These are phyloP conservation scores for Albugo laibachii DNA, from an alignment of 352 stramenopile genomes.

Conservation along the genomic window DNA sequence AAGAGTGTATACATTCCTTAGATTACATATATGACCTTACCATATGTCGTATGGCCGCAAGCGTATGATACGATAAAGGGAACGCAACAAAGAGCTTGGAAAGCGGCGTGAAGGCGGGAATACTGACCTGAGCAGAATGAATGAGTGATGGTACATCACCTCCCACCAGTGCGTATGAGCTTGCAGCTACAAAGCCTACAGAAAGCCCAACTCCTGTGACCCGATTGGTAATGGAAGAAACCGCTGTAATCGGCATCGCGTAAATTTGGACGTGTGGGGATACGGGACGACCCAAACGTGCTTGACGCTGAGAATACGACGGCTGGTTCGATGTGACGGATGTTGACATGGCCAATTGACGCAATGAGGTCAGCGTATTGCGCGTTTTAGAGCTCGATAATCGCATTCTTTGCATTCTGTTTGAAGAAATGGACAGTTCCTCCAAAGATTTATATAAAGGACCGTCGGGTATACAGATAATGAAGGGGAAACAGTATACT, in stretches of 20 bases:
- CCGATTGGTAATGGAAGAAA: slow-evolving; percentile 91
- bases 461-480: no score
- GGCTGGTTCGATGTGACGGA: slow-evolving; percentile 3
- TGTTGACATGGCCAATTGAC: neutral
- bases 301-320: slow-evolving; percentile 73
- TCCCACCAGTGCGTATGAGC: slow-evolving; percentile 47
- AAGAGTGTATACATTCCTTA: neutral
- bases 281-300: slow-evolving; percentile 75
- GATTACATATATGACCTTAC: slow-evolving; percentile 10
- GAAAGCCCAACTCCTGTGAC: slow-evolving; percentile 77
- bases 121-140: slow-evolving; percentile 44
- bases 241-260: slow-evolving; percentile 80
- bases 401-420: no score
- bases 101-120: slow-evolving; percentile 39
- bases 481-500: slow-evolving; percentile 5
- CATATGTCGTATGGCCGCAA: slow-evolving; percentile 77
- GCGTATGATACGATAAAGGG: slow-evolving; percentile 86
- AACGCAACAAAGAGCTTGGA: slow-evolving; percentile 90
- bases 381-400: no score
- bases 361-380: neutral
- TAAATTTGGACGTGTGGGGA: slow-evolving; percentile 96
- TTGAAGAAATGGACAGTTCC: no score
- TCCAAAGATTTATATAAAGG: no score
- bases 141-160: slow-evolving; percentile 64
- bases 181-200: slow-evolving; percentile 54